phyloP scores from a whole-genome alignment of 2,329 filamentous ascomycete genomes.

The Cytospora piceicola region DNA sequence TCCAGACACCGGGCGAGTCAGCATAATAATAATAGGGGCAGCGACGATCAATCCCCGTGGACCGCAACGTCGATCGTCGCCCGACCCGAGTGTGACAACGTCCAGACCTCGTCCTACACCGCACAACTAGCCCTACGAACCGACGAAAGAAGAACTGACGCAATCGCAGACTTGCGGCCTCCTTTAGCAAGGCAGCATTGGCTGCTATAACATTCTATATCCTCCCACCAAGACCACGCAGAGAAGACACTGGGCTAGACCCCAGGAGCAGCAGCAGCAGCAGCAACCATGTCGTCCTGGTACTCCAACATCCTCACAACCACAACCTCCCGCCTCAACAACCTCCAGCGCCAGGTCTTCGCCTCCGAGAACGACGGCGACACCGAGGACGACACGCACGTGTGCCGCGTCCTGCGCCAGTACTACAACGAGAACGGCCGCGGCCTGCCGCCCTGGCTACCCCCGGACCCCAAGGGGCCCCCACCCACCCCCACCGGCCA shows the following conservation, averaged over 20 bases:
- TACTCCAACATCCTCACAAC: slow-evolving; percentile 74
- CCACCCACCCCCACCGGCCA: slow-evolving; percentile 58
- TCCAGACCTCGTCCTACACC: not conserved
- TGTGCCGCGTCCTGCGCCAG: slow-evolving; percentile 87
- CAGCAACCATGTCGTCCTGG: slow-evolving; percentile 72
- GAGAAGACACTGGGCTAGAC: slow-evolving; percentile 5
- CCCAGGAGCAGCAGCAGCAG: not conserved
- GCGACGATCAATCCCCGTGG: not conserved
- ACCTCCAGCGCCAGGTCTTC: slow-evolving; percentile 54
- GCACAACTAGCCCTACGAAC: not conserved
- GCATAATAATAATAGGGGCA: not conserved
- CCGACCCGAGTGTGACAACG: not conserved
- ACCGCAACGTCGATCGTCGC: slow-evolving; percentile 1
- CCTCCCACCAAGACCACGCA: not conserved
- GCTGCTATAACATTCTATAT: not conserved
- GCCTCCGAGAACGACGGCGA: slow-evolving; percentile 69
- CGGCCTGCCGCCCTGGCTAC: slow-evolving; percentile 83
- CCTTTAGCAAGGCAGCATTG: not conserved
- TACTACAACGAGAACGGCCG: slow-evolving; percentile 92
- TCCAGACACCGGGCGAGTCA: not conserved
- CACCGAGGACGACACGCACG: slow-evolving; percentile 88
- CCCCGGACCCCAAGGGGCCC: slow-evolving; percentile 81
- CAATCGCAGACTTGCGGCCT: not conserved
- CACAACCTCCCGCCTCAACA: slow-evolving; percentile 67
- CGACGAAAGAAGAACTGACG: not conserved